phyloP scores from a whole-genome alignment of 75 land plant species.

The Sequoia sempervirens region DNA sequence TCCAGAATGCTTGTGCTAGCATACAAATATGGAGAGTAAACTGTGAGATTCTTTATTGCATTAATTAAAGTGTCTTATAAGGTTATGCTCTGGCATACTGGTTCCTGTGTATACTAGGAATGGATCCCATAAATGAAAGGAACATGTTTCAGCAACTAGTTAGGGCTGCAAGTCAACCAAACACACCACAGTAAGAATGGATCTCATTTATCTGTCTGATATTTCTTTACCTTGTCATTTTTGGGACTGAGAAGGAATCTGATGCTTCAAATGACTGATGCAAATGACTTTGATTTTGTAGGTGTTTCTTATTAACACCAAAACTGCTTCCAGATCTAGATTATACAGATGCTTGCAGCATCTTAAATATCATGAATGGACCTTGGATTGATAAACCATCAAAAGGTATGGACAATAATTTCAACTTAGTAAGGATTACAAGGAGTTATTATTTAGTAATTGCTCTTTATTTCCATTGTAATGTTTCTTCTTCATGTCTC shows the following conservation, averaged over 20 bases:
- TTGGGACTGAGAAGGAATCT: neutral
- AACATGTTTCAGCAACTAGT: conserved; percentile 99
- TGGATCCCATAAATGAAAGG: conserved; percentile 98
- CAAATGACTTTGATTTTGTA: conserved; percentile 25
- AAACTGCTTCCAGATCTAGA: conserved; percentile 87
- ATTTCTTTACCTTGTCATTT: neutral
- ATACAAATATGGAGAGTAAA: neutral
- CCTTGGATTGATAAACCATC: conserved; percentile 82
- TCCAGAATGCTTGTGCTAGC: too few species aligned
- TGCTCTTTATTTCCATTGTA: neutral
- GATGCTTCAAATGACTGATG: neutral
- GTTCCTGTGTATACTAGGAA: conserved; percentile 43
- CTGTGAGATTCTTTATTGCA: too few species aligned
- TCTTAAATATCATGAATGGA: conserved; percentile 93
- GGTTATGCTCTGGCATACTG: neutral
- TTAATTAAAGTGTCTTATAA: neutral
- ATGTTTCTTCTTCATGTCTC: neutral
- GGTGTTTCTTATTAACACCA: conserved; percentile 93
- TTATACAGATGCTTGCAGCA: conserved; percentile 83
- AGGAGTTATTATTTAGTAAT: neutral
- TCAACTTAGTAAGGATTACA: neutral
- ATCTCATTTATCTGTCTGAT: neutral
- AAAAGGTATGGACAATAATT: conserved; percentile 42
- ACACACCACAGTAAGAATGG: conserved; percentile 89
- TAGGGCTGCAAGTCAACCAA: conserved; percentile 92